Evolutionary conservation across 2,329 filamentous ascomycete species (phyloP).

Genomic region (Graphilbum sp.): DNA sequence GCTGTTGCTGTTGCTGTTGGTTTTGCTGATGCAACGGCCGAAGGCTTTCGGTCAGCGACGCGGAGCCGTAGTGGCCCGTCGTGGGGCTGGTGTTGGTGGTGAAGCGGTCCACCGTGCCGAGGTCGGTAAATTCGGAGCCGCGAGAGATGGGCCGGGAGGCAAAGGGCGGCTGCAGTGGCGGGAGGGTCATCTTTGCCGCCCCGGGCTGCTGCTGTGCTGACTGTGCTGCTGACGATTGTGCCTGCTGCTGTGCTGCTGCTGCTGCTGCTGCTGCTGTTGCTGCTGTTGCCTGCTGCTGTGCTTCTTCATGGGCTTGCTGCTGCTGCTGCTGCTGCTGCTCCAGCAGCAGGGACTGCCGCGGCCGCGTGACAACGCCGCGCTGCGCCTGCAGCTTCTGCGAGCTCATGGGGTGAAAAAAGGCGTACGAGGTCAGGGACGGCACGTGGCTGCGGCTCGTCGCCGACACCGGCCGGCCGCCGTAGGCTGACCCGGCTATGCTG

Average conservation of each 20-base stretch:
- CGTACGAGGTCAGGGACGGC: conserved; percentile 72
- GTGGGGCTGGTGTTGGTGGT: conserved; percentile 63
- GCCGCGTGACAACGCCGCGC: conserved; percentile 38
- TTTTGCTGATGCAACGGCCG: conserved; percentile 69
- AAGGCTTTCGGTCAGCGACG: conserved; percentile 61
- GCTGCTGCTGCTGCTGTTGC: background rate
- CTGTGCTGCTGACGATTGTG: conserved; percentile 11
- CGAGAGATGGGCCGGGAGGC: conserved; percentile 51
- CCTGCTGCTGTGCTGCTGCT: conserved; percentile 20
- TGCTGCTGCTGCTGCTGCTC: conserved; percentile 5
- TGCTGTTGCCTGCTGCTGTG: no score
- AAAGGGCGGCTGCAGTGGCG: no score
- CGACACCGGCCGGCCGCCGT: conserved; percentile 41
- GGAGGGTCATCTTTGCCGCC: no score
- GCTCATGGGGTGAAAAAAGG: conserved; percentile 94
- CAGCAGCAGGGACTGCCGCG: conserved; percentile 14
- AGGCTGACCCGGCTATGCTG: conserved; percentile 21
- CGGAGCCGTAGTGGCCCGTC: conserved; percentile 34
- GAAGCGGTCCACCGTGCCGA: conserved; percentile 50
- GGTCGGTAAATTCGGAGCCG: conserved; percentile 67
- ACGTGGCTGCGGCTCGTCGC: conserved; percentile 73
- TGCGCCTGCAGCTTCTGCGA: conserved; percentile 89
- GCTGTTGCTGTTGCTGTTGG: no score
- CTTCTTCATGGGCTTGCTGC: background rate
- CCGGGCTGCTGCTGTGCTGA: conserved; percentile 10